Base-by-base conservation (phyloP, 768 basidiomycete genomes). In the Ephemerocybe angulata region DNA sequence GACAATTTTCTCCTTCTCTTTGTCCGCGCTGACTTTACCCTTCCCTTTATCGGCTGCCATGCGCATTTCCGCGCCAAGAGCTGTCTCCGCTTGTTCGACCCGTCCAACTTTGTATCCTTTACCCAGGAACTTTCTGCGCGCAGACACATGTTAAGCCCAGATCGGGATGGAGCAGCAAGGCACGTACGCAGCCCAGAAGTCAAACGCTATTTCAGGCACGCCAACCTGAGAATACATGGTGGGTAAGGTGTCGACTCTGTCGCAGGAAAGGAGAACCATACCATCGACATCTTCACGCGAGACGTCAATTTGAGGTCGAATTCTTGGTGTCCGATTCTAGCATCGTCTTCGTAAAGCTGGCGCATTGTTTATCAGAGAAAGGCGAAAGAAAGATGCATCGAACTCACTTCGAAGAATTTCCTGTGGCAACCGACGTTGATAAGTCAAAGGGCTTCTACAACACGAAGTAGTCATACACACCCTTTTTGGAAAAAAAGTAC, bases 211-310 rank as follows among this genome's bases (percentile, higher is more conserved):
- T 65, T 98, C 97, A 0, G 97, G 97, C 5, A 98, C 95, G 33
- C 97, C 97, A 50, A 96, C 91, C 91, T 93, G 56, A 1, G 15
- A 41, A 17, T 19, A 41, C 17, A 56, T 19, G 29, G 50, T 8
- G 22, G 53, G 29, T 30, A 30, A 40, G n/a, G n/a, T n/a, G n/a
- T n/a, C n/a, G 46, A 35, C 46, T 40, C 28, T 33, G 40, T 41
- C 38, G 42, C 51, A 35, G 33, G 43, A 6, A 54, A 13, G 22
- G 15, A 25, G 42, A 17, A 10, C 15, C n/a, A 35, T 30, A 11
- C 96, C 96, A 99, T 99, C 57, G 87, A 93, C 97, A 99, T 99
- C 71, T 98, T 98, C 43, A 98, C 97, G 57, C 97, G 76, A 53
- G 87, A 79, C 0, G 90, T 93, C 31, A 93, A 77, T 65, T 99